Conservation (phyloP, 2,329 filamentous ascomycete species). For the Monosporascus sp. region DNA sequence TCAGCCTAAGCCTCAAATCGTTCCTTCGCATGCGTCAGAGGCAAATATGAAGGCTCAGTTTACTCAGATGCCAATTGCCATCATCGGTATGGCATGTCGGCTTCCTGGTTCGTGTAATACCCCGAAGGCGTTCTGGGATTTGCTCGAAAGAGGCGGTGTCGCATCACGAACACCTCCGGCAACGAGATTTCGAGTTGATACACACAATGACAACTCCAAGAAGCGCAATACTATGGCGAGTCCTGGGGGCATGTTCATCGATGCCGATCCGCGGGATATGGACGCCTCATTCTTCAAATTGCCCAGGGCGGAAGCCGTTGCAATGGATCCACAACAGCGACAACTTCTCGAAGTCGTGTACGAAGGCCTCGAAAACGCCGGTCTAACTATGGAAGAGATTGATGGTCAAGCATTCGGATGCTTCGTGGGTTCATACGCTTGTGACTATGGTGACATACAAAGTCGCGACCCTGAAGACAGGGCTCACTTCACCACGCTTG, state of each 20-base stretch:
- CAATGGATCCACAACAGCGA: constrained; percentile 21
- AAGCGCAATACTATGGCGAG: constrained; percentile 31
- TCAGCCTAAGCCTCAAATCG: too few relatives aligned
- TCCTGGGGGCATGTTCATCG: constrained; percentile 33
- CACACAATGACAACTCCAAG: constrained; percentile 30
- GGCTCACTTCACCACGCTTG: constrained; percentile 7
- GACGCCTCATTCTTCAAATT: constrained; percentile 28
- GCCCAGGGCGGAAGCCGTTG: constrained; percentile 5
- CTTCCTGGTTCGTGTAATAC: constrained; percentile 32
- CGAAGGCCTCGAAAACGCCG: constrained; percentile 24
- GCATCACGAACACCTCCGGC: constrained; percentile 24
- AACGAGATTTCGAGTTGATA: constrained; percentile 28
- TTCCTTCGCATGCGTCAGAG: too few relatives aligned
- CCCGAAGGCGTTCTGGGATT: constrained; percentile 32
- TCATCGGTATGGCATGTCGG: constrained; percentile 38
- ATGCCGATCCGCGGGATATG: constrained; percentile 27
- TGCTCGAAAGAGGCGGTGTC: constrained; percentile 26
- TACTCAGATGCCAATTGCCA: constrained; percentile 31
- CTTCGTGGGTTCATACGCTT: constrained; percentile 17
- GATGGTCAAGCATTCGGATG: constrained; percentile 11
- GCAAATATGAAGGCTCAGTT: too few relatives aligned
- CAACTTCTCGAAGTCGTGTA: constrained; percentile 25
- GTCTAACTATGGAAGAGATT: constrained; percentile 13
- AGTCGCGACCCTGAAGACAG: constrained; percentile 15
- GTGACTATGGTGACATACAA: constrained; percentile 15